Conservation (phyloP, 345 rosid genomes). For the Dovyalis caffra region DNA sequence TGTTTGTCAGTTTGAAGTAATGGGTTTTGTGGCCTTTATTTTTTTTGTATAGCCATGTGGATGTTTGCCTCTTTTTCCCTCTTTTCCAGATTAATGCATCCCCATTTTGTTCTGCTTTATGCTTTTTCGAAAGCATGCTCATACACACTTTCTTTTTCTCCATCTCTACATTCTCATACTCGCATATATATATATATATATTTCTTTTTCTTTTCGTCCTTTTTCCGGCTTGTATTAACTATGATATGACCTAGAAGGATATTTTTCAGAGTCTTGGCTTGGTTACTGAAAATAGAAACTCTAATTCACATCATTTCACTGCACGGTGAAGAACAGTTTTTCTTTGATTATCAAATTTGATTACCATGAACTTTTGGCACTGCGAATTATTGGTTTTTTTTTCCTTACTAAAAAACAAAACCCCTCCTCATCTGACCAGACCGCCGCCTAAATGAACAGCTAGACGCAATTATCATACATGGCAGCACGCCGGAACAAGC, state of each 20-base stretch:
- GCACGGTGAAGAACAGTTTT: neutral
- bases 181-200: too few relatives aligned
- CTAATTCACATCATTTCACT: neutral
- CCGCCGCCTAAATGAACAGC: too few relatives aligned
- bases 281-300: neutral
- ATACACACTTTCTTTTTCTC: neutral
- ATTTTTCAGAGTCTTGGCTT: neutral
- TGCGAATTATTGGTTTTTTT: too few relatives aligned
- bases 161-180: neutral
- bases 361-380: too few relatives aligned
- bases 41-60: conserved; percentile 17
- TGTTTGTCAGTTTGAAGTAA: conserved; percentile 22
- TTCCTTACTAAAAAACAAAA: too few relatives aligned
- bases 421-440: too few relatives aligned
- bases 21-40: conserved; percentile 14
- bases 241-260: too few relatives aligned
- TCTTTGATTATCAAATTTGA: neutral
- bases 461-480: neutral
- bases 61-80: conserved; percentile 15
- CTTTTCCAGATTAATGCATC: conserved; percentile 26
- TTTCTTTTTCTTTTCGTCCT: too few relatives aligned
- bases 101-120: conserved; percentile 30
- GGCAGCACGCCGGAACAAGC: neutral
- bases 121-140: conserved; percentile 37
- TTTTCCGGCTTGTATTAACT: neutral